phyloP scores from a whole-genome alignment of 192 early-diverging fungal species.

The Geosiphon pyriformis region DNA sequence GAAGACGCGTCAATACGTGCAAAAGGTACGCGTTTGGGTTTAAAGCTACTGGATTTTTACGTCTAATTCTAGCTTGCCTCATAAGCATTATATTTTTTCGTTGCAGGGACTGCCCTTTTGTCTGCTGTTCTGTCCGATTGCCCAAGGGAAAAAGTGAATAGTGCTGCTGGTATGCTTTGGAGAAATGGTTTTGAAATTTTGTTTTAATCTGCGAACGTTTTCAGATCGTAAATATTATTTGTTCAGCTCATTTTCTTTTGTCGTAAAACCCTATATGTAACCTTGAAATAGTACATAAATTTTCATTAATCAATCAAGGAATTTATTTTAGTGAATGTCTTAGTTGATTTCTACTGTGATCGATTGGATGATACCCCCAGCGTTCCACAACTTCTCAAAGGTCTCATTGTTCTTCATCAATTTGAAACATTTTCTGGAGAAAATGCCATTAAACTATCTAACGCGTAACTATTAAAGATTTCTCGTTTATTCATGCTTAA shows the following conservation, averaged over 20 bases:
- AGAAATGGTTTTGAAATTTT: not conserved
- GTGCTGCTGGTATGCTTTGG: conserved; percentile 42
- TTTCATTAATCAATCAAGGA: not conserved
- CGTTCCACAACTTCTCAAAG: conserved; percentile 59
- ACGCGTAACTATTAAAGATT: conserved; percentile 34
- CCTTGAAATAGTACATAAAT: not conserved
- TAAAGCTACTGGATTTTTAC: conserved; percentile 7
- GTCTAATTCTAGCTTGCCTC: conserved; percentile 1
- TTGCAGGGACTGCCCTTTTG: conserved; percentile 56
- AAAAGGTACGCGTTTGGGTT: conserved; percentile 49
- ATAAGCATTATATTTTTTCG: not conserved
- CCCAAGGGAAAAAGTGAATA: conserved; percentile 42
- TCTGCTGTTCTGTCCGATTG: conserved; percentile 53
- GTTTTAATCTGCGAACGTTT: not conserved
- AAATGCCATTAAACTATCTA: conserved; percentile 47
- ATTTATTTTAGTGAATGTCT: conserved; percentile 41
- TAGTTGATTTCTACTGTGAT: conserved; percentile 71
- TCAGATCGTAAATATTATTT: not conserved
- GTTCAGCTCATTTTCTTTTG: not conserved
- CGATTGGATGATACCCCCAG: conserved; percentile 68
- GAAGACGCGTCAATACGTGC: conserved; percentile 81
- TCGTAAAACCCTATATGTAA: not conserved
- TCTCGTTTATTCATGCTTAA: conserved; percentile 1
- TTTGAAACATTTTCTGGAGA: conserved; percentile 55
- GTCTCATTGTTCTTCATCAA: conserved; percentile 53